Base-by-base conservation (phyloP, 768 basidiomycete genomes). In the Tylopilus balloui region DNA sequence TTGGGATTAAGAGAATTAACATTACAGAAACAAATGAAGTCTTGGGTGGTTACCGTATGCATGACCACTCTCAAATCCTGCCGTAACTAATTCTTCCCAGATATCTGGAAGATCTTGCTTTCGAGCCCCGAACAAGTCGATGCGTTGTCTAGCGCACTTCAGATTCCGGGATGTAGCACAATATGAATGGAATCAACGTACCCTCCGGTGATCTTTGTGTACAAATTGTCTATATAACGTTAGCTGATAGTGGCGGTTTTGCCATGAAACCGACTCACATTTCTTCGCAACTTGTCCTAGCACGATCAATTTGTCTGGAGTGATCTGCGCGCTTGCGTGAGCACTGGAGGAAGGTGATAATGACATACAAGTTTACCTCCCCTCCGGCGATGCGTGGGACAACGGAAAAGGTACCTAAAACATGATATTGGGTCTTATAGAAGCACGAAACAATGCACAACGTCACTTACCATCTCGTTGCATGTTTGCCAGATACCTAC, bases 31-130 rank as follows among this genome's bases (percentile, higher is more conserved):
- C 11, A 2, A 49, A 21, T 0, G 6, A n/a, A 28, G 7, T 27
- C 5, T 34, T 17, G 17, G 25, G 35, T 13, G 31, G 57, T 79
- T 79, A 51, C 84, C 86, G 60, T 88, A 88, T 0, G 82, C 87
- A 58, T 87, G 85, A 2, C 86, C 86, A 31, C 81, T 84, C 64
- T 88, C 84, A 54, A 89, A 84, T 8, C 86, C 86, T 4, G 81
- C 83, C 5, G 69, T 65, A 47, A 77, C 71, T 6, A 86, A 76
- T 56, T 79, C 77, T 48, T 79, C 80, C 86, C 78, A 78, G 23
- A 87, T 86, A 20, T 73, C 74, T 0, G 84, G 86, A 11, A 86
- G 69, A 55, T 87, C 85, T 51, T 80, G 76, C 60, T 84, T 84
- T 48, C 71, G 71, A 2, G 85, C 85, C 4, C 86, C 86, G 52